Conservation (phyloP, 1,139 yeast genomes). For the Geotrichum restrictum region DNA sequence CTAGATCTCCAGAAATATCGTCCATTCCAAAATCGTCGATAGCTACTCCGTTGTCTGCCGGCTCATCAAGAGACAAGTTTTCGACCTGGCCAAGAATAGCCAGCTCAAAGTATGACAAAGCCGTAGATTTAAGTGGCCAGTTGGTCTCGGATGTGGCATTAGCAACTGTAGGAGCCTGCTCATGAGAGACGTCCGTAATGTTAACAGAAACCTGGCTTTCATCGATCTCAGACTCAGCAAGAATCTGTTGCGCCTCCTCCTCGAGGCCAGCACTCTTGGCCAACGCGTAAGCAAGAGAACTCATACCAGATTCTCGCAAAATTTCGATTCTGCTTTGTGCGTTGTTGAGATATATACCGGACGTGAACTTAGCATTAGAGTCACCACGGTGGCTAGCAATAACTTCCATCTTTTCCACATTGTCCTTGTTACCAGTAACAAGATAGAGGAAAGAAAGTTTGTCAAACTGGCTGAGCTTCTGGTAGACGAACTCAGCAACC, state of each 20-base stretch:
- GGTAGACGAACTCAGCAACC: constrained; percentile 82
- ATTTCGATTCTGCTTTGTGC: constrained; percentile 71
- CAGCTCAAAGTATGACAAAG: constrained; percentile 76
- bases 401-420: constrained; percentile 76
- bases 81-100: constrained; percentile 79
- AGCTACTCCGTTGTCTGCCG: constrained; percentile 21
- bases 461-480: constrained; percentile 81
- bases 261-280: constrained; percentile 83
- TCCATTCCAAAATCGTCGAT: constrained; percentile 23
- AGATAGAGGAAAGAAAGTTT: constrained; percentile 85
- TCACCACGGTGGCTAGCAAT: constrained; percentile 91
- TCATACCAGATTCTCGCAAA: constrained; percentile 71
- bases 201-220: constrained; percentile 59
- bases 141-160: constrained; percentile 47
- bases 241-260: constrained; percentile 66
- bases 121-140: constrained; percentile 81
- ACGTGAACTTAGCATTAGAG: constrained; percentile 72
- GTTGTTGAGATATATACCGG: constrained; percentile 73
- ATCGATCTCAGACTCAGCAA: constrained; percentile 58
- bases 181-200: constrained; percentile 42
- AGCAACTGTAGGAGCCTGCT: constrained; percentile 44
- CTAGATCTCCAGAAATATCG: constrained; percentile 29
- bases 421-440: constrained; percentile 71
- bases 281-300: constrained; percentile 87
- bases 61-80: constrained; percentile 52